Base-by-base conservation (phyloP, 2,329 filamentous ascomycete species). In the Colletotrichum neosansevieriae region DNA sequence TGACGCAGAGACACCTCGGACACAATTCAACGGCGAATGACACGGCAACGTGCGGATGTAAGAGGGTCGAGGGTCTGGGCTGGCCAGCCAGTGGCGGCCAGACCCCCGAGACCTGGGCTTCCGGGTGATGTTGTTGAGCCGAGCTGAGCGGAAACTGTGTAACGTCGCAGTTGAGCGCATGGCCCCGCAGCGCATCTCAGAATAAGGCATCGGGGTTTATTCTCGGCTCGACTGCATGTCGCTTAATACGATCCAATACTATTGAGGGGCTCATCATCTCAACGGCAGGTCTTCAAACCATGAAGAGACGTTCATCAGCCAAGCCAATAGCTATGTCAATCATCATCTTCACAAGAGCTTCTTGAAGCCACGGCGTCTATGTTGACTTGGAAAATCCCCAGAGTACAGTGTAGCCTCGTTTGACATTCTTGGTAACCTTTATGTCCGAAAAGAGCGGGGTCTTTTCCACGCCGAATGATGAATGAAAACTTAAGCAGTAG, bases 41-140 rank as follows among this genome's bases (percentile, higher is more conserved):
- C 29, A 54, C 65, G 60, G 38, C 53, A 44, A 54, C 38, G 36
- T 12, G 60, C 53, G 65, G 65, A 53, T 58, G 60, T 40, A 49
- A 42, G 24, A 19, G 60, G 47, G 34, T 13, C 50, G 21, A 42
- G 36, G 44, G 15, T 24, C 44, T 45, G 42, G 21, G 21, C 21
- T 24, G 21, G 47, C 15, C 47, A 34, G 15, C 49, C n/a, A n/a
- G 29, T 5, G 13, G 12, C 21, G 53, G 38, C 21, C 19, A 42
- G 58, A 44, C 15, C 32, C 40, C 40, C 29, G 42, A 47, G 17
- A 29, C 11, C 40, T 58, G 34, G 34, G 45, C 40, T 58, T n/a
- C 38, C 21, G 44, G 12, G 42, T n/a, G 11, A 24, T 36, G 50
- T 24, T 21, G 19, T 40, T 17, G 34, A 34, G 17, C 13, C 40